Percentiles rank a stretch among this genome's conserved stretches.
phyloP scores from a whole-genome alignment of 257 asterid species.

The Petrea volubilis region DNA sequence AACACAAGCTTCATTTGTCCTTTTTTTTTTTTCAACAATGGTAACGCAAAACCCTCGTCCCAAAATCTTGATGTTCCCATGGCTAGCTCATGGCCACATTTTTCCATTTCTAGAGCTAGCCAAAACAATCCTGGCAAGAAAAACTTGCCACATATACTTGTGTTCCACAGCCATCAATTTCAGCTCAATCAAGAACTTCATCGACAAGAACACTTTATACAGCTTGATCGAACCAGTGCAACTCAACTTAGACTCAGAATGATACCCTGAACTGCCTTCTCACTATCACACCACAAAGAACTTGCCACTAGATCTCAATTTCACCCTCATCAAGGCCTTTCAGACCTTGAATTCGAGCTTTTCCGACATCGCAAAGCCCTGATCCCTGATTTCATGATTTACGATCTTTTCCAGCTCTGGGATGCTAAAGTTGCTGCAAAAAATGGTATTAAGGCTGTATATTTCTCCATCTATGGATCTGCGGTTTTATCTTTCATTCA shows the following conservation, averaged over 20 bases:
- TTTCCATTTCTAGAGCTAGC: constrained; percentile 35
- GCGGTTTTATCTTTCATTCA: constrained; percentile 2
- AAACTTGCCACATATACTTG: constrained; percentile 31
- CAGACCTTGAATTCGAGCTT: constrained; percentile 27
- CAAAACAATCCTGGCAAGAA: constrained; percentile 19
- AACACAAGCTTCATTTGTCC: too few species aligned
- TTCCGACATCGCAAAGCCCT: constrained; percentile 7
- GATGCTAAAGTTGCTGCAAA: constrained; percentile 31
- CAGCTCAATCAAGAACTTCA: constrained; percentile 28
- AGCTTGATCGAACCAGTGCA: constrained; percentile 26
- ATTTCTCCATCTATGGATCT: constrained; percentile 27
- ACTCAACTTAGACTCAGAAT: constrained; percentile 25
- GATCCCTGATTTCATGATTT: constrained; percentile 35
- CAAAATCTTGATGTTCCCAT: constrained; percentile 37
- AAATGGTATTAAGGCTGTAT: constrained; percentile 32
- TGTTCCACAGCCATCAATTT: constrained; percentile 41
- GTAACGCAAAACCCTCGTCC: neutral
- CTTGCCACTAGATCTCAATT: constrained; percentile 26
- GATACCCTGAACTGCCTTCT: constrained; percentile 34
- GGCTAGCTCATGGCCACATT: constrained; percentile 44
- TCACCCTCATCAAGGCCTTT: constrained; percentile 29
- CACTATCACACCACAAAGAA: constrained; percentile 46
- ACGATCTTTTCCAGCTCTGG: constrained; percentile 44
- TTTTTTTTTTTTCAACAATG: neutral
- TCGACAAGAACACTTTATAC: neutral